phyloP scores from a whole-genome alignment of 768 basidiomycete genomes.

The Dioszegia aurantiaca region DNA sequence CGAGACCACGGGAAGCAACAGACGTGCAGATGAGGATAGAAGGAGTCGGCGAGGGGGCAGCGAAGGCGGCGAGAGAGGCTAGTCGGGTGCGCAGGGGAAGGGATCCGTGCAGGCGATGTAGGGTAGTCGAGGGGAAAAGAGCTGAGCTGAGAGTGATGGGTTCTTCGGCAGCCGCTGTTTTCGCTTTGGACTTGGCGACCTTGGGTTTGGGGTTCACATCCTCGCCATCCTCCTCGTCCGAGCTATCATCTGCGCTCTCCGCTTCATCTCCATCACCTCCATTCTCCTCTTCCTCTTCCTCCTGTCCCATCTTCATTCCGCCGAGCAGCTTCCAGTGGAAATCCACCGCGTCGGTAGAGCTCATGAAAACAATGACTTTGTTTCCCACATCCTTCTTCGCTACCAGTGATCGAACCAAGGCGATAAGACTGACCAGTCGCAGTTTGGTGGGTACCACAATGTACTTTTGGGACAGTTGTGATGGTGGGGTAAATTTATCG shows the following conservation, averaged over 20 bases:
- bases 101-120: slow-evolving; percentile 91
- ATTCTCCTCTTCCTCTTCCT: slow-evolving; percentile 19
- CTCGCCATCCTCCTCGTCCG: slow-evolving; percentile 36
- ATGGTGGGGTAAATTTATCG: slow-evolving; percentile 80
- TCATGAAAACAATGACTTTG: slow-evolving; percentile 82
- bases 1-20: slow-evolving; percentile 96
- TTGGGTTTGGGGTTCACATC: slow-evolving; percentile 29
- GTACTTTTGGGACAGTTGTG: slow-evolving; percentile 88
- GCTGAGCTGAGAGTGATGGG: slow-evolving; percentile 64
- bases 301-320: slow-evolving; percentile 64
- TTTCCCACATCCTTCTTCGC: slow-evolving; percentile 52
- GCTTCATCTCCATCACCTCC: slow-evolving; percentile 29
- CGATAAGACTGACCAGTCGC: slow-evolving; percentile 84
- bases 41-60: slow-evolving; percentile 53
- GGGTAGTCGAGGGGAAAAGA: slow-evolving; percentile 73
- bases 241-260: slow-evolving; percentile 39
- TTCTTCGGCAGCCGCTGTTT: slow-evolving; percentile 38
- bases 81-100: slow-evolving; percentile 76
- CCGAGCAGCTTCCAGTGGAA: slow-evolving; percentile 88
- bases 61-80: slow-evolving; percentile 77
- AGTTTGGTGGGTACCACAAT: slow-evolving; percentile 86
- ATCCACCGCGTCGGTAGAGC: slow-evolving; percentile 96
- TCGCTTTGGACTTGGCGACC: slow-evolving; percentile 31
- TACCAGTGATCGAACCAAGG: slow-evolving; percentile 77
- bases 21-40: slow-evolving; percentile 91